phyloP scores from a whole-genome alignment of 176 grass and related monocot species.

The Avena atlantica region DNA sequence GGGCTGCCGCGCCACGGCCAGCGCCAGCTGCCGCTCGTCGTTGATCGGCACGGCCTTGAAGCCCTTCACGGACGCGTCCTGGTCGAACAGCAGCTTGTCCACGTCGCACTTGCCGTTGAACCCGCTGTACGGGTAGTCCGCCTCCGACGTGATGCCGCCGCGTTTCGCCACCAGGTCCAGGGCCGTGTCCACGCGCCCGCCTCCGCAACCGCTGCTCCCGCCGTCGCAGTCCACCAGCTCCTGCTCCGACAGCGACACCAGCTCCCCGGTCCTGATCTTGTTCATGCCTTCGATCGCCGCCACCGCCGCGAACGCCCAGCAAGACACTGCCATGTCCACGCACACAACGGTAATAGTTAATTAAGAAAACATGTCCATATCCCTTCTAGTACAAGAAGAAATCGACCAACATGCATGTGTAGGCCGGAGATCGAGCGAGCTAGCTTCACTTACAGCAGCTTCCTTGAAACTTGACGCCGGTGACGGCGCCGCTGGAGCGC shows the following conservation, averaged over 20 bases:
- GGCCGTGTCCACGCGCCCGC: slow-evolving; percentile 40
- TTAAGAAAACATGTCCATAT: not conserved
- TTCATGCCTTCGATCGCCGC: slow-evolving; percentile 52
- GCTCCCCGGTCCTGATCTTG: slow-evolving; percentile 53
- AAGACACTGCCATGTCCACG: slow-evolving; percentile 11
- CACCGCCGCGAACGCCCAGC: slow-evolving; percentile 54
- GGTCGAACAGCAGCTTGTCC: slow-evolving; percentile 8
- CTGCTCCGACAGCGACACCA: slow-evolving; percentile 54
- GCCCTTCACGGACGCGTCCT: not conserved
- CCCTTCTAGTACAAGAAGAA: not conserved
- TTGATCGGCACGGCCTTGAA: slow-evolving; percentile 43
- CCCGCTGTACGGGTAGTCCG: slow-evolving; percentile 20
- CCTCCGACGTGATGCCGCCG: slow-evolving; percentile 46
- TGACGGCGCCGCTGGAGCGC: slow-evolving; percentile 44
- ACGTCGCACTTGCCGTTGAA: slow-evolving; percentile 32
- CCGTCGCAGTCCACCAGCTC: slow-evolving; percentile 48
- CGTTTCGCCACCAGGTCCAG: slow-evolving; percentile 33
- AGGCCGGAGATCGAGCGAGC: not conserved
- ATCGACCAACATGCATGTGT: not conserved
- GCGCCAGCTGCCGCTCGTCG: slow-evolving; percentile 38
- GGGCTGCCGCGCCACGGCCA: slow-evolving; percentile 54
- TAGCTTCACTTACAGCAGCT: slow-evolving; percentile 34
- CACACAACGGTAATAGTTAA: not conserved
- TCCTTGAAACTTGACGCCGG: slow-evolving; percentile 38
- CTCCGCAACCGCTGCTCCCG: slow-evolving; percentile 39